Percentiles rank a stretch among this genome's conserved stretches.
Conservation (phyloP, 768 basidiomycete species). For the Dendrothele bispora region DNA sequence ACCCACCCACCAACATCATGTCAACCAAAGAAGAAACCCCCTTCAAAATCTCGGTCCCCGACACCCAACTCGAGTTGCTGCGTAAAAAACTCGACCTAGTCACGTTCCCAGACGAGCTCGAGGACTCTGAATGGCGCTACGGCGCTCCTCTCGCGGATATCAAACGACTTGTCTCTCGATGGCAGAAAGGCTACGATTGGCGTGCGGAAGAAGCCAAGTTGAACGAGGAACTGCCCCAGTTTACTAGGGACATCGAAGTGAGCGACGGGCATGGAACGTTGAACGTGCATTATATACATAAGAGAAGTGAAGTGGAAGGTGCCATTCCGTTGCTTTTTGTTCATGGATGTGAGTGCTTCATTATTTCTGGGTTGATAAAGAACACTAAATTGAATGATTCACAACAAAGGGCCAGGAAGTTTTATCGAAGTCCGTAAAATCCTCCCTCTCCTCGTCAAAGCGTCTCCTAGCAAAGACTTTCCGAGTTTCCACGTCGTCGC, state of each 20-base stretch:
- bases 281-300: slow-evolving; percentile 35
- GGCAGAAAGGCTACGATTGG: slow-evolving; percentile 13
- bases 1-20: too few relatives aligned
- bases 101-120: slow-evolving; percentile 11
- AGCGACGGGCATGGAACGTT: slow-evolving; percentile 27
- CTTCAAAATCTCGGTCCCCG: slow-evolving; percentile 11
- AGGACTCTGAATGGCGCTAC: slow-evolving; percentile 3
- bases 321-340: slow-evolving; percentile 14
- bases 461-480: slow-evolving; percentile 25
- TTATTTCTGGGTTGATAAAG: background rate
- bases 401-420: slow-evolving; percentile 42
- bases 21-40: too few relatives aligned
- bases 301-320: slow-evolving; percentile 22
- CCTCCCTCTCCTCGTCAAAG: slow-evolving; percentile 36
- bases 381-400: background rate
- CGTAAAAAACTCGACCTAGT: slow-evolving; percentile 3
- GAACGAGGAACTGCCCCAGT: slow-evolving; percentile 32
- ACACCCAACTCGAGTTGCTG: slow-evolving; percentile 1
- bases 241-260: slow-evolving; percentile 32
- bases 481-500: slow-evolving; percentile 53
- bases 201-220: slow-evolving; percentile 22
- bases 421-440: slow-evolving; percentile 43
- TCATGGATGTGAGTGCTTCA: slow-evolving; percentile 34
- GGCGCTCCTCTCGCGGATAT: slow-evolving; percentile 11
- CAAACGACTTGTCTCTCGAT: slow-evolving; percentile 5